Evolutionary conservation across 345 rosid species (phyloP), one percentile per base, ranked within the genome.

Genomic region (Arabidopsis thaliana): DNA sequence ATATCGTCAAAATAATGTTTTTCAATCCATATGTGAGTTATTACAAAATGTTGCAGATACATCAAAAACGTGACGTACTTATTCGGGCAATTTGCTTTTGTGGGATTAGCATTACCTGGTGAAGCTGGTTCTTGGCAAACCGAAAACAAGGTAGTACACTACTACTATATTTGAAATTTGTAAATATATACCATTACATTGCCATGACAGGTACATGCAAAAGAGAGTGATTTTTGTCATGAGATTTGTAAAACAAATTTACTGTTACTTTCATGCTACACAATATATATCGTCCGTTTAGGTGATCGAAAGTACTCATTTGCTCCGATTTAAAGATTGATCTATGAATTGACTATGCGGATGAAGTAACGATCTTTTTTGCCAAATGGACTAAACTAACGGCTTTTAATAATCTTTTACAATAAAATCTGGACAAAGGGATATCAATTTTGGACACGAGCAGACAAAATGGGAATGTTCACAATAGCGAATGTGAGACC

Each of bases 111-210:
- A 56, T n/a, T 70, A 7, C 88, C 88, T 7, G 97, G 97, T 59
- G 67, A 82, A n/a, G 85, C 42, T 49, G 97, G 97, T 73, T 90
- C 97, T 22, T 94, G 97, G 97, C 96, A 94, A 84, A 83, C 71
- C 28, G 91, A 94, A 28, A 70, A 82, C 65, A 87, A 90, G 95
- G 97, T 90, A 45, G 1, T 14, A 12, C 13, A 9, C 2, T 3
- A 12, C 20, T 16, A 16, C 20, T 10, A 12, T 10, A 11, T 40
- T 33, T 33, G 36, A 33, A 33, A 33, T 33, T 33, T 33, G 36
- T 33, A 33, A 33, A 33, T 33, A 33, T 41, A 41, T 11, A 41
- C 45, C 20, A 16, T 16, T 16, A 16, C 11, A 41, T 11, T 41
- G 45, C 5, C 14, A 11, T 41, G 45, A 41, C n/a, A 41, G 45